phyloP scores from a whole-genome alignment of 441 rosid genomes.

The Syzygium malaccense region DNA sequence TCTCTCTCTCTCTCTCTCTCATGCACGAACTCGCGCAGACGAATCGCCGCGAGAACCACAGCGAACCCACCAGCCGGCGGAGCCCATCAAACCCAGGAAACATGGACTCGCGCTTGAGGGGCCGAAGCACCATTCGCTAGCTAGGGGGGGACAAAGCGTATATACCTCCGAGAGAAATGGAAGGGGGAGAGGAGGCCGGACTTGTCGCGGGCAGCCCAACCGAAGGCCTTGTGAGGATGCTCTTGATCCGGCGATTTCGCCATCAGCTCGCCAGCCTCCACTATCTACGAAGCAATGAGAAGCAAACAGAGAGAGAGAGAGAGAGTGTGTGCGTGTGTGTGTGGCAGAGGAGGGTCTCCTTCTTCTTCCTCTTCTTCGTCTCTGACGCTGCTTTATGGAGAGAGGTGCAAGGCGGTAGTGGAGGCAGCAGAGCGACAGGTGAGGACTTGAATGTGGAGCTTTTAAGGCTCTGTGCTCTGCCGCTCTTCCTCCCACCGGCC shows the following conservation, averaged over 20 bases:
- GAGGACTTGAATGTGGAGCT: neutral
- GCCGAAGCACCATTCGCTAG: neutral
- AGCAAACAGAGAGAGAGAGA: neutral
- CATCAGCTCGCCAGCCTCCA: conserved; percentile 15
- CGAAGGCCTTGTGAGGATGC: conserved; percentile 48
- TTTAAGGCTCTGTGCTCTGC: neutral
- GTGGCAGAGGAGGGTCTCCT: too few species aligned
- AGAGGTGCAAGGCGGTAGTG: neutral
- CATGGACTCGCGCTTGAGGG: neutral
- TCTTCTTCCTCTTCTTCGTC: neutral
- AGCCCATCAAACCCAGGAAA: neutral
- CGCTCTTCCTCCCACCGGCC: neutral
- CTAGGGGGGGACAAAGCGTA: too few species aligned
- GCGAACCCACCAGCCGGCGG: neutral
- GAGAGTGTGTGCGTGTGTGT: neutral
- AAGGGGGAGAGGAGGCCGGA: conserved; percentile 66
- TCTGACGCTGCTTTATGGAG: neutral
- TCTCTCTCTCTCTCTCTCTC: neutral
- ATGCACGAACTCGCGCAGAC: neutral
- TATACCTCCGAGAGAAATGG: conserved; percentile 68
- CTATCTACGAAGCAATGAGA: neutral
- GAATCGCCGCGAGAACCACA: neutral
- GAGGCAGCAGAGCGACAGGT: neutral
- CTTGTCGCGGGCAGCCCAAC: conserved; percentile 68
- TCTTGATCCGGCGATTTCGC: conserved; percentile 38